Evolutionary conservation across 2,329 filamentous ascomycete species (phyloP).

Genomic region (Acarospora socialis): DNA sequence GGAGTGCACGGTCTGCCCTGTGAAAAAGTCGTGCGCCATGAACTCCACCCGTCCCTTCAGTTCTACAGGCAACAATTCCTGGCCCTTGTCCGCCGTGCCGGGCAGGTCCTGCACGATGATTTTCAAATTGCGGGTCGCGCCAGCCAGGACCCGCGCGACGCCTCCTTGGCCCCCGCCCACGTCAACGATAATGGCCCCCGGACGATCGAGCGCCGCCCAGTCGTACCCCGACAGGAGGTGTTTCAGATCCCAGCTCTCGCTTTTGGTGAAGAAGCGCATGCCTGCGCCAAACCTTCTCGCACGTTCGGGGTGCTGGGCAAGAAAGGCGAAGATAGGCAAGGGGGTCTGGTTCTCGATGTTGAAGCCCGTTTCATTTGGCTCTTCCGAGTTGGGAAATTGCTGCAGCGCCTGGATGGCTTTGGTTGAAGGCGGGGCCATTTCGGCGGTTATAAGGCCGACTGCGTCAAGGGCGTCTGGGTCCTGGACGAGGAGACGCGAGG

Average conservation of each 20-base stretch:
- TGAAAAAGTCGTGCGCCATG: slow-evolving; percentile 8
- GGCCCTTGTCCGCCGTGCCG: neutral
- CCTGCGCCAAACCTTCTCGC: slow-evolving; percentile 9
- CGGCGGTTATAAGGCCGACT: neutral
- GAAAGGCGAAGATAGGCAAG: slow-evolving; percentile 8
- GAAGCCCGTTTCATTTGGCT: slow-evolving; percentile 9
- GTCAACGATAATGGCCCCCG: slow-evolving; percentile 9
- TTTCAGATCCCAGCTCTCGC: slow-evolving; percentile 5
- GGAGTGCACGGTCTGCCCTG: slow-evolving; percentile 4
- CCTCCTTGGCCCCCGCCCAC: slow-evolving; percentile 10
- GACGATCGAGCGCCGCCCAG: slow-evolving; percentile 6
- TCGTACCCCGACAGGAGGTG: slow-evolving; percentile 9
- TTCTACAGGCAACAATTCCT: neutral
- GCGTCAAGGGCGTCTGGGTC: slow-evolving; percentile 1
- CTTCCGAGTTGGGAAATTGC: neutral
- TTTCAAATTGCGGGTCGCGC: slow-evolving; percentile 4
- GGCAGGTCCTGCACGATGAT: slow-evolving; percentile 8
- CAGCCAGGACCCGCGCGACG: slow-evolving; percentile 7
- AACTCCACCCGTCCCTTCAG: slow-evolving; percentile 3
- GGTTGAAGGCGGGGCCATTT: slow-evolving; percentile 1
- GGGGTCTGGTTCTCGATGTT: slow-evolving; percentile 5
- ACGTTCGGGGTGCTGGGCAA: slow-evolving; percentile 3
- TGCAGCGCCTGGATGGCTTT: slow-evolving; percentile 1
- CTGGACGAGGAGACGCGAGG: slow-evolving; percentile 4
- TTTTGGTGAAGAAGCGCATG: slow-evolving; percentile 10